Conservation (phyloP, 768 basidiomycete species). For the Tulasnella sp. region DNA sequence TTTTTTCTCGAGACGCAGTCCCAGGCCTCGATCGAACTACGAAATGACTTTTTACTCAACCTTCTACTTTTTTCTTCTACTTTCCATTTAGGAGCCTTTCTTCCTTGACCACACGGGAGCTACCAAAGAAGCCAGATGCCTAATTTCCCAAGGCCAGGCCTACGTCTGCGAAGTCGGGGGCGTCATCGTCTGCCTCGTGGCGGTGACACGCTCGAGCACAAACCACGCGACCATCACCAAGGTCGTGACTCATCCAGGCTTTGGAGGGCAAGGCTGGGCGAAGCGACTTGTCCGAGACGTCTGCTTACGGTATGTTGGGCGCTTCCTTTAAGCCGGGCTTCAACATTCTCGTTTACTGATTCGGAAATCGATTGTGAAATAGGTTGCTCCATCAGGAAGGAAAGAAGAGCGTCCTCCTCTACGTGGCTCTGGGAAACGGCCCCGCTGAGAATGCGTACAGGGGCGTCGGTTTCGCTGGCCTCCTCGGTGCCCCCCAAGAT, state of each 20-base stretch:
- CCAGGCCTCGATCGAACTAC: background rate
- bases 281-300: slow-evolving; percentile 60
- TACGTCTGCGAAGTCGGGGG: slow-evolving; percentile 29
- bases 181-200: slow-evolving; percentile 26
- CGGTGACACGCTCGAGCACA: slow-evolving; percentile 41
- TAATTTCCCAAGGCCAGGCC: slow-evolving; percentile 27
- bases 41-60: background rate
- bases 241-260: slow-evolving; percentile 62
- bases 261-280: slow-evolving; percentile 61
- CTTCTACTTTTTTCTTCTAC: background rate
- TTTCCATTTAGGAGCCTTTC: slow-evolving; percentile 15
- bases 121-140: background rate
- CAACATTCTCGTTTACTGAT: background rate
- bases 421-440: slow-evolving; percentile 22
- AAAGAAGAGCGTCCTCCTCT: slow-evolving; percentile 20
- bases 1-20: too few relatives aligned
- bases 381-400: slow-evolving; percentile 24
- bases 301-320: slow-evolving; percentile 27
- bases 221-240: slow-evolving; percentile 69
- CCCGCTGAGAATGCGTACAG: slow-evolving; percentile 17
- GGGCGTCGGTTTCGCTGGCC: slow-evolving; percentile 25
- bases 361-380: background rate
- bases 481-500: slow-evolving; percentile 18
- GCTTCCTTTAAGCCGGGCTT: background rate
- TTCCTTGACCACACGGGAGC: slow-evolving; percentile 8